Base-by-base conservation (phyloP, 768 basidiomycete genomes). In the Suillus spraguei region DNA sequence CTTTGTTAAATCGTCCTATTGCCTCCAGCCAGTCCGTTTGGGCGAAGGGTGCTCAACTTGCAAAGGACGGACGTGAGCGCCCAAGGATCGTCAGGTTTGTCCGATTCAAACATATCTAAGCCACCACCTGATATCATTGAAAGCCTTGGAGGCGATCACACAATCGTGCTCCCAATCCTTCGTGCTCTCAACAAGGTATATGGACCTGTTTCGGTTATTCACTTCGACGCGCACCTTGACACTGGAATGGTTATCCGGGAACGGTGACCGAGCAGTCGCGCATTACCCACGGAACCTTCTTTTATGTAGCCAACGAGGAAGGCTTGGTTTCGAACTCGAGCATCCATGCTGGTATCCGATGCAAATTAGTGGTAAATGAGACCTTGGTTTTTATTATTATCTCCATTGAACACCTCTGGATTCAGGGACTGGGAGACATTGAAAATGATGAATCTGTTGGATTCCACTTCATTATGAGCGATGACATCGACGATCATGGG, bases 241-340 rank as follows among this genome's bases (percentile, higher is more conserved):
- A 92, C 91, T 84, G 74, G 86, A 62, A 71, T 61, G 74, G 71
- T 41, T 69, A 71, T 54, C 76, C 76, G 10, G 82, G 79, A 20
- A 80, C 71, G 20, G 67, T 73, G 44, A 84, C 84, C 24, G 83
- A 81, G 46, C 88, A 87, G 73, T 88, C 86, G 55, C 87, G 80
- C 63, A 79, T 94, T 46, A 95, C 87, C 0, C 94, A 96, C 68
- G 94, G 94, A 61, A 91, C 90, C 1, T 95, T 94, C 79, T 96
- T 95, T 78, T 85, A 87, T 74, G 73, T 91, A 42, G 95, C 95
- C 0, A 82, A 83, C 32, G 83, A 91, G 68, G 91, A 94, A 71
- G 90, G 91, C 1, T 80, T 94, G 46, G 83, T 95, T 82, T 75
- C 83, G 39, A 87, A 89, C 64, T 83, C 84, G 46, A 83, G 90